Base-by-base conservation (phyloP, 2,329 filamentous ascomycete species). In the Colletotrichum simmondsii region DNA sequence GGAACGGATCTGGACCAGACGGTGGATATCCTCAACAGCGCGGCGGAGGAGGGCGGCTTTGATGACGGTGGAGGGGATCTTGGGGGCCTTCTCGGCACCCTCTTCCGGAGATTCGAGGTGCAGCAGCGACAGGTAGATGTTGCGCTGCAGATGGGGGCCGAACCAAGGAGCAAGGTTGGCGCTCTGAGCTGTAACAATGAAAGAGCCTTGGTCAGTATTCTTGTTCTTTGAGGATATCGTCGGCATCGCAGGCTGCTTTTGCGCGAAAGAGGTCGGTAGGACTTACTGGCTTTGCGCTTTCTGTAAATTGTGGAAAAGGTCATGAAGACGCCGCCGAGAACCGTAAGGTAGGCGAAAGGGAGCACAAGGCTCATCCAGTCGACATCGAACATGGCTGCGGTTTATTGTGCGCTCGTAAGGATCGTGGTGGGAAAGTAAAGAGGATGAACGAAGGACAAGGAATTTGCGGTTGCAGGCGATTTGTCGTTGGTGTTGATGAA, bases 131-230 rank as follows among this genome's bases (percentile, higher is more conserved):
- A 98, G 91, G 87, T 98, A 99, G 80, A 99, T 91, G 83, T 99
- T 95, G 83, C 96, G 94, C 84, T 97, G 94, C 64, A 97, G 87
- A 82, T 99, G 95, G 65, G 93, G 90, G 28, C 93, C 92, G 84
- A 99, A 99, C 96, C 97, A 99, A 77, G 96, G 95, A 77, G 94
- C 95, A 74, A 99, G 91, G 77, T 94, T 94, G 66, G 94, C 93
- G 78, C 93, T 93, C 85, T 95, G 91, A 76, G 87, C 93, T 95
- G 76, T 68, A 68, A 28, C 32, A 26, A 66, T 71, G 77, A 72
- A 78, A 16, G 69, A 71, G n/a, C 57, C 32, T 7, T 30, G 49
- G 26, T 71, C 24, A 71, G 57, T 30, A 68, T 30, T 14, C 0
- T 1, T 54, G 14, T 26, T 42, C 2, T 32, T 12, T 30, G 24